Evolutionary conservation across 495 filamentous ascomycete species (phyloP), one percentile per base, ranked within the genome.

Genomic region (Xylaria telfairii): DNA sequence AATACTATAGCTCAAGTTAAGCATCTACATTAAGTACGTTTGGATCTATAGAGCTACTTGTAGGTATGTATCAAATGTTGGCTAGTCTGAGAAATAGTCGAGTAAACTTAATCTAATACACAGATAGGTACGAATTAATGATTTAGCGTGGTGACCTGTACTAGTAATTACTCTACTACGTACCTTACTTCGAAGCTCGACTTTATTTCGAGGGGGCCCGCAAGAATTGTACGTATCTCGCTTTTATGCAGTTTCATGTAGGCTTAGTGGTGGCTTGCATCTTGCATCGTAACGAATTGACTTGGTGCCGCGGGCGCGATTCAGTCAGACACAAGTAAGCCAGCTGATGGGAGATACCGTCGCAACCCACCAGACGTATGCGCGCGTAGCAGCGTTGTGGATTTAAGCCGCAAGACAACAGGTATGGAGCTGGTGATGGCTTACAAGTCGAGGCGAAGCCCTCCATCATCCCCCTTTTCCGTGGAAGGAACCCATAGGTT

Each of bases 231-330:
- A 42, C 42, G 10, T 64, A 42, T 64, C 42, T 64, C 41, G 44
- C n/a, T 34, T 26, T 26, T 4, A 65, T 39, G 63, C 44, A 10
- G 46, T 32, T 53, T 49, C 63, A 30, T 53, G 46, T 53, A 30
- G 42, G 37, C 28, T 26, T 19, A 17, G 17, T 7, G 44, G 47
- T 66, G 64, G 47, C 64, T 66, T 66, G 47, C 46, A 41, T 65
- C 30, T 66, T 54, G 64, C 47, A 37, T 66, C 34, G 47, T 28
- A 24, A 66, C 21, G 8, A 21, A 30, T 9, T 12, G 9, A 54
- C 9, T 30, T 44, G 32, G n/a, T n/a, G n/a, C n/a, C n/a, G n/a
- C n/a, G n/a, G n/a, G 3, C 28, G 6, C 21, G 34, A 26, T 24
- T 15, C 56, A 28, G 28, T 62, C 42, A 26, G 59, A 62, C 37